Conservation (phyloP, 23 red algal genomes). For the Chondrus crispus region DNA sequence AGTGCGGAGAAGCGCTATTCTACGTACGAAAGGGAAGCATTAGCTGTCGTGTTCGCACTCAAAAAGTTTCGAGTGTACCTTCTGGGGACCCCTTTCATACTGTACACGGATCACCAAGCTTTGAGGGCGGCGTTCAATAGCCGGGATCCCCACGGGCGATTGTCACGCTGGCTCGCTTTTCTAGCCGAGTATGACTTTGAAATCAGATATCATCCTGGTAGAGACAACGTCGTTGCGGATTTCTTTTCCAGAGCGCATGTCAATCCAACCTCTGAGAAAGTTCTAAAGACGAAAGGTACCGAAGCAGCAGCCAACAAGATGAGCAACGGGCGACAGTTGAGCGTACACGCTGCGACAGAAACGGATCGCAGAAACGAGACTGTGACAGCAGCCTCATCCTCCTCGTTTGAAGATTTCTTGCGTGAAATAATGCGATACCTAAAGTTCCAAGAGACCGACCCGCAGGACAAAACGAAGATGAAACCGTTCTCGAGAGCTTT, state of each 20-base stretch:
- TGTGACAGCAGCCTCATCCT: too few species aligned
- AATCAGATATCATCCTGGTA: not conserved
- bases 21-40: not conserved
- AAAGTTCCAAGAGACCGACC: too few species aligned
- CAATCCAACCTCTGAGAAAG: too few species aligned
- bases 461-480: too few species aligned
- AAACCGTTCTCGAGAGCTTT: too few species aligned
- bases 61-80: slow-evolving; percentile 11
- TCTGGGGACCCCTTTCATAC: not conserved
- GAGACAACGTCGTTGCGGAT: not conserved
- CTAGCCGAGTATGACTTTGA: slow-evolving; percentile 23
- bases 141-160: not conserved
- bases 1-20: not conserved
- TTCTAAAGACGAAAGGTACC: too few species aligned
- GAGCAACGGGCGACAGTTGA: too few species aligned
- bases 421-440: not conserved
- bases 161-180: not conserved
- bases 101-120: not conserved
- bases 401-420: not conserved
- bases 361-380: too few species aligned
- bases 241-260: not conserved
- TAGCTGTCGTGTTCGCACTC: slow-evolving; percentile 5
- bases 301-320: too few species aligned
- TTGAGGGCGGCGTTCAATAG: not conserved
- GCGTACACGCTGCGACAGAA: too few species aligned